phyloP scores from a whole-genome alignment of 78 protist genomes.

The Protostelium mycophagum region DNA sequence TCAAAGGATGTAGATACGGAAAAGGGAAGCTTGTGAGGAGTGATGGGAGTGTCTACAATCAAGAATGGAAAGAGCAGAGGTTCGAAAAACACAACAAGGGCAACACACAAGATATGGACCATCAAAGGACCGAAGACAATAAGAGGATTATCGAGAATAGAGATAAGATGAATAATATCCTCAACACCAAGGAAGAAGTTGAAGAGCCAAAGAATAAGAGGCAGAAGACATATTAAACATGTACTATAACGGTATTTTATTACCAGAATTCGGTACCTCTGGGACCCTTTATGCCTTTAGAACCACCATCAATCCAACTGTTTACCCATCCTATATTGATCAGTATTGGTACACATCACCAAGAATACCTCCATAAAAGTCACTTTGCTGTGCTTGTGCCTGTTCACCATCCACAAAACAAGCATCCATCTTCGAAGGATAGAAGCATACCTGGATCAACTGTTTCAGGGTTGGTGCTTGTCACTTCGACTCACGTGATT shows the following conservation, averaged over 20 bases:
- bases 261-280: background rate
- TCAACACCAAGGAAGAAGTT: too few species aligned
- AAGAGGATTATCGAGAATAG: too few species aligned
- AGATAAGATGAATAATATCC: too few species aligned
- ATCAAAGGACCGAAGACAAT: background rate
- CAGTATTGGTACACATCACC: background rate
- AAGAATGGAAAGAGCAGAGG: background rate
- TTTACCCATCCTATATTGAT: background rate
- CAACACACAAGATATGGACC: background rate
- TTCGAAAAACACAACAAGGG: background rate
- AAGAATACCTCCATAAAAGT: background rate
- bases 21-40: background rate
- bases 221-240: too few species aligned
- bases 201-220: too few species aligned
- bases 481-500: background rate
- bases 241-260: too few species aligned
- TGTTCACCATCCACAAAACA: background rate
- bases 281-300: background rate
- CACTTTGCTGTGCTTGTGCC: background rate
- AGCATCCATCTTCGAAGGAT: background rate
- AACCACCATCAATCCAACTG: background rate
- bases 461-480: background rate
- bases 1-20: background rate
- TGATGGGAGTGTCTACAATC: background rate
- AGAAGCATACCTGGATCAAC: background rate